Conservation (phyloP, 192 early-diverging fungal genomes). For the Jimgerdemannia lactiflua region DNA sequence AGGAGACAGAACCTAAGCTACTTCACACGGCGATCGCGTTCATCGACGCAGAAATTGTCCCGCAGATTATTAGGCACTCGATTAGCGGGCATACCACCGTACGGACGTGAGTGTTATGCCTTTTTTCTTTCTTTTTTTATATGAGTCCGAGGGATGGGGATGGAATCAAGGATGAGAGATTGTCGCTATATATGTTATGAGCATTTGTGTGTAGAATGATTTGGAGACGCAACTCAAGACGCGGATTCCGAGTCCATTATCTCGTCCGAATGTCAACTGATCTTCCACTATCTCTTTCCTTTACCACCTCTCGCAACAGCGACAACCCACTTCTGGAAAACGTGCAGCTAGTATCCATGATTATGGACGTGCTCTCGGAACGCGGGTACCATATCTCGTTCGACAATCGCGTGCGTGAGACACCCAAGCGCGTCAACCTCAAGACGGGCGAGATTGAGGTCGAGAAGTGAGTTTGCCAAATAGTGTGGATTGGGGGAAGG, state of each 20-base stretch:
- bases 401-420: constrained; percentile 45
- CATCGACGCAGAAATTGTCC: constrained; percentile 45
- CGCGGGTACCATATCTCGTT: constrained; percentile 55
- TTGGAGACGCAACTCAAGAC: too few relatives aligned
- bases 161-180: too few relatives aligned
- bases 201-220: too few relatives aligned
- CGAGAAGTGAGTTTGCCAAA: constrained; percentile 30
- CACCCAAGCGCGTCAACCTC: constrained; percentile 43
- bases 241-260: too few relatives aligned
- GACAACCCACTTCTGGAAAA: constrained; percentile 38
- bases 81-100: constrained; percentile 55
- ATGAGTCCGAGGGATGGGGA: too few relatives aligned
- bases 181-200: too few relatives aligned
- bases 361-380: constrained; percentile 55
- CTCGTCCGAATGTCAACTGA: too few relatives aligned
- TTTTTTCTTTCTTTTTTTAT: not conserved
- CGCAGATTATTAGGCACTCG: constrained; percentile 46
- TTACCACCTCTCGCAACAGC: constrained; percentile 12
- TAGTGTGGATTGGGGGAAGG: too few relatives aligned
- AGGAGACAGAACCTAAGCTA: constrained; percentile 41
- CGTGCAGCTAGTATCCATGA: constrained; percentile 45
- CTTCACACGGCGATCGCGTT: constrained; percentile 44
- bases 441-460: constrained; percentile 47
- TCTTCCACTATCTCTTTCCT: not conserved
- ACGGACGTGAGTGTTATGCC: constrained; percentile 40